Base-by-base conservation (phyloP, 2,329 filamentous ascomycete species). In the Nannizziopsis barbatae region DNA sequence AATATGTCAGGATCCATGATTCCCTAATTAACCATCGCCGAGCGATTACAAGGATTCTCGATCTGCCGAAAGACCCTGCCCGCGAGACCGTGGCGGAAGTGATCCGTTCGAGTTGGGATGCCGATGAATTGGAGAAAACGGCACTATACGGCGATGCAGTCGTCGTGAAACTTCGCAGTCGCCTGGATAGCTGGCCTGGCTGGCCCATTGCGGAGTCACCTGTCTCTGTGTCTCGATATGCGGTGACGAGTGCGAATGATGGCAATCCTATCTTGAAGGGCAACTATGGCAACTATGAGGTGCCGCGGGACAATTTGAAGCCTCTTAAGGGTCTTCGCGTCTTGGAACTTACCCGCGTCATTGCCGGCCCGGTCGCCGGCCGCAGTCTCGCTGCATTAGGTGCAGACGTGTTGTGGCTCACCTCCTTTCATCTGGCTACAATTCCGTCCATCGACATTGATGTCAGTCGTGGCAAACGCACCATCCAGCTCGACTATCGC, bases 1-100 rank as follows among this genome's bases (percentile, higher is more conserved):
- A 27, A 8, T 63, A 74, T 43, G 69, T 80, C 2, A 68, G 75
- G 1, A 69, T 79, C 40, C 76, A 80, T 52, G 76, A 79, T 47
- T 58, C 58, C 0, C 79, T 79, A 48, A 65, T 69, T 0, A 69
- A 77, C 44, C 76, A 80, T 50, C 65, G 67, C 0, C 22, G 62
- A 1, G 71, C 69, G 2, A 66, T 70, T 0, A 58, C 73, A 2
- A 50, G 58, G 2, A 60, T 79, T 0, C 60, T 80, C 0, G 68
- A 66, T 4, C 40, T 57, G 0, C 46, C 50, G 36, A 56, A 63
- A 1, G 66, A 70, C 1, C 66, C 75, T 0, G 65, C 63, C 0
- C 54, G 55, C 11, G 62, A 63, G 45, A 12, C 14, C 1, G 66
- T 71, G 31, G 42, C 57, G 0, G 42, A 55, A 0, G 32, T 17